Percentiles rank a stretch among this genome's conserved stretches.
Conservation (phyloP, 768 basidiomycete species). For the Lactifluus echinatus region DNA sequence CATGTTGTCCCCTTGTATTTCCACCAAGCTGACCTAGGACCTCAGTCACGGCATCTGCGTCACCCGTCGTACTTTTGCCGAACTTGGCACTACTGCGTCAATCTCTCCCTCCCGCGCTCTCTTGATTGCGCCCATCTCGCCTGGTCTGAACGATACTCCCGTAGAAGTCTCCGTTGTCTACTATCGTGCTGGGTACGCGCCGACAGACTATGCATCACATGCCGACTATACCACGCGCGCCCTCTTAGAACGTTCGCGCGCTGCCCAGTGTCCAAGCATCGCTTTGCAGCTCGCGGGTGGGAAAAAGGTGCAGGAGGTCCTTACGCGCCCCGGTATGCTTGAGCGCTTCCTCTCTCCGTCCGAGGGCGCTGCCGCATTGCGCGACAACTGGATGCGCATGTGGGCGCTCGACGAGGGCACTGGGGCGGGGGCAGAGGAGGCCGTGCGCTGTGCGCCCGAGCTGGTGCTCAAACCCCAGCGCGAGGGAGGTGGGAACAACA, state of each 20-base stretch:
- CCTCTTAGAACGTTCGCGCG: slow-evolving; percentile 67
- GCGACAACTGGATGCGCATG: slow-evolving; percentile 82
- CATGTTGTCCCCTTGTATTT: not conserved
- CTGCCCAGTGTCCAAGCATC: slow-evolving; percentile 90
- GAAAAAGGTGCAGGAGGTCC: slow-evolving; percentile 91
- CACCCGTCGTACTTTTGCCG: slow-evolving; percentile 65
- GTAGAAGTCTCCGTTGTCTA: slow-evolving; percentile 83
- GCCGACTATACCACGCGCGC: slow-evolving; percentile 65
- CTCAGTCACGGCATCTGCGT: slow-evolving; percentile 65
- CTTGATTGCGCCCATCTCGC: slow-evolving; percentile 27
- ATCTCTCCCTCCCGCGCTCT: slow-evolving; percentile 35
- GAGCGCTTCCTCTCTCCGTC: slow-evolving; percentile 56
- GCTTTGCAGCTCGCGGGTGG: slow-evolving; percentile 90
- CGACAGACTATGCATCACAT: slow-evolving; percentile 64
- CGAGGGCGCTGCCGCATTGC: slow-evolving; percentile 43
- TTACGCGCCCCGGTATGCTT: slow-evolving; percentile 63
- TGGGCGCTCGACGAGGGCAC: slow-evolving; percentile 57
- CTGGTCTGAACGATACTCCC: slow-evolving; percentile 27
- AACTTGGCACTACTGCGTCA: slow-evolving; percentile 50
- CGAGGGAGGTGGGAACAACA: slow-evolving; percentile 97
- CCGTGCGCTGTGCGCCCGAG: slow-evolving; percentile 38
- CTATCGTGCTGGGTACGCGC: slow-evolving; percentile 84
- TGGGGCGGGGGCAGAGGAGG: slow-evolving; percentile 38
- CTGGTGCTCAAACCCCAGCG: slow-evolving; percentile 94
- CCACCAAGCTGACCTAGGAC: not conserved